Evolutionary conservation across 257 asterid genomes (phyloP).

Genomic region (Capsicum chinense): DNA sequence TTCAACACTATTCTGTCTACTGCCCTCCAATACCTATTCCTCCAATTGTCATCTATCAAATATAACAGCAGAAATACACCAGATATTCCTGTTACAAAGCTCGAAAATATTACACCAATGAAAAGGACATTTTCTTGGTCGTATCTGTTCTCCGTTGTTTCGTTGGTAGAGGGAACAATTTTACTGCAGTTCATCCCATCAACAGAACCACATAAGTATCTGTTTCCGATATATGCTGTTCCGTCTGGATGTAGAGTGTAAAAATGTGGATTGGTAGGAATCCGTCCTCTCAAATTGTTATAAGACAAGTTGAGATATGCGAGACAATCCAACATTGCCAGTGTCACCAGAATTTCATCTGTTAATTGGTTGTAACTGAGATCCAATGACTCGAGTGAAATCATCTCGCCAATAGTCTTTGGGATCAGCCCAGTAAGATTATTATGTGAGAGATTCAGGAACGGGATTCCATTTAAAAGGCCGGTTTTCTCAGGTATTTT

Average conservation of each 20-base stretch:
- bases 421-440: not conserved
- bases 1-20: slow-evolving; percentile 31
- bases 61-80: slow-evolving; percentile 1
- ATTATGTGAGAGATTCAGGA: slow-evolving; percentile 23
- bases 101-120: not conserved
- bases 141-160: slow-evolving; percentile 2
- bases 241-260: slow-evolving; percentile 18
- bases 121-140: not conserved
- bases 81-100: slow-evolving; percentile 23
- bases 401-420: slow-evolving; percentile 13
- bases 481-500: slow-evolving; percentile 20
- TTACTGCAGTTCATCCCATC: slow-evolving; percentile 28
- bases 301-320: slow-evolving; percentile 26
- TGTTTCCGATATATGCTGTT: slow-evolving; percentile 29
- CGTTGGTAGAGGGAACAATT: not conserved
- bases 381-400: slow-evolving; percentile 29
- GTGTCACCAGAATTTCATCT: slow-evolving; percentile 29
- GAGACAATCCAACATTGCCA: slow-evolving; percentile 7
- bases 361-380: slow-evolving; percentile 16
- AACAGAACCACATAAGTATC: slow-evolving; percentile 26
- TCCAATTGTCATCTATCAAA: slow-evolving; percentile 24
- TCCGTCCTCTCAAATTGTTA: slow-evolving; percentile 34
- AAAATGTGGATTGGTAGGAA: slow-evolving; percentile 22
- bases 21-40: slow-evolving; percentile 30
- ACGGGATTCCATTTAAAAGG: not conserved